Evolutionary conservation across 371 early-diverging fungal species (phyloP).

Genomic region (Mucor mucedo): DNA sequence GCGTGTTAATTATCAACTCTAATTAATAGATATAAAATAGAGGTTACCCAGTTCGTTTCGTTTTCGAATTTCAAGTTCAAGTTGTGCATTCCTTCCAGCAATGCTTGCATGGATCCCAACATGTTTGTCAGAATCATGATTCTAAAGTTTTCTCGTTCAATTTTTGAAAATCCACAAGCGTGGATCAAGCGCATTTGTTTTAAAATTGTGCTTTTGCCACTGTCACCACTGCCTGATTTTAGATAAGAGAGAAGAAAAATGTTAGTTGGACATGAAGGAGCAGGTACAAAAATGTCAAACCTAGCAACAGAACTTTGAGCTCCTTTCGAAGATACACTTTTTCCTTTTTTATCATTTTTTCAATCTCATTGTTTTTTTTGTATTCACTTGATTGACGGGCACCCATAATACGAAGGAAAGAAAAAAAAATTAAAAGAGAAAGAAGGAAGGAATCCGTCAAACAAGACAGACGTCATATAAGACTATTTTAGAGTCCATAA

Average conservation of each 20-base stretch:
- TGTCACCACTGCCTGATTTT: slow-evolving; percentile 97
- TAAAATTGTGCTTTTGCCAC: slow-evolving; percentile 94
- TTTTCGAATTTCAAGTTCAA: slow-evolving; percentile 69
- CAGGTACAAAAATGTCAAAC: slow-evolving; percentile 40
- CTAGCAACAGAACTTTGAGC: slow-evolving; percentile 93
- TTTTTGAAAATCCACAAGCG: slow-evolving; percentile 81
- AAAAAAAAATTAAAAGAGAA: not conserved
- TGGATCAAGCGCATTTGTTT: slow-evolving; percentile 97
- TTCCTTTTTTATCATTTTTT: slow-evolving; percentile 82
- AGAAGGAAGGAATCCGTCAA: not conserved
- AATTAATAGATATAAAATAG: not conserved
- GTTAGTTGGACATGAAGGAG: not conserved
- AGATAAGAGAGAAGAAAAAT: not conserved
- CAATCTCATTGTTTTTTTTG: slow-evolving; percentile 72
- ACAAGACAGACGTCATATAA: not conserved
- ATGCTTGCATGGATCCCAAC: slow-evolving; percentile 86
- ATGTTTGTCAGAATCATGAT: slow-evolving; percentile 89
- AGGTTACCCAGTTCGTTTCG: slow-evolving; percentile 51
- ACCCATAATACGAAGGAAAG: slow-evolving; percentile 45
- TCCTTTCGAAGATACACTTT: slow-evolving; percentile 77
- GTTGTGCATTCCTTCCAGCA: slow-evolving; percentile 85
- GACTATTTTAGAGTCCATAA: slow-evolving; percentile 28
- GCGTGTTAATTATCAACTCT: not conserved
- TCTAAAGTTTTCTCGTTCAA: slow-evolving; percentile 85
- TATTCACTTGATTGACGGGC: not conserved